Evolutionary conservation across 2,329 filamentous ascomycete genomes (phyloP).

Genomic region (Alternaria atra): DNA sequence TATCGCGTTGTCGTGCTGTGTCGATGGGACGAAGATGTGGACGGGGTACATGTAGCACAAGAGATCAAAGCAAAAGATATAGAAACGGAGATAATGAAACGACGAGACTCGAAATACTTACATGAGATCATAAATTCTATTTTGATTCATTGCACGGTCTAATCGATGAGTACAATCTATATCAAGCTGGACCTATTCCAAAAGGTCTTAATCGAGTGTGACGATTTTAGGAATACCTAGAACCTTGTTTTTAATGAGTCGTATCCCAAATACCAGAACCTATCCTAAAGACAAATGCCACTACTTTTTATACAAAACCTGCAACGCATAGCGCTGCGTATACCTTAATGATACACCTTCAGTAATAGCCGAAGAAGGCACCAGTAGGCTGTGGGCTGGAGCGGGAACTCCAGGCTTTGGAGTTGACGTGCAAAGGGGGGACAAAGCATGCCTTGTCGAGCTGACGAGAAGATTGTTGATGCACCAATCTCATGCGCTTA

Average conservation of each 20-base stretch:
- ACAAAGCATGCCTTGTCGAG: background rate
- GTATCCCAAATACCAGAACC: background rate
- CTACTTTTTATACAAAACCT: background rate
- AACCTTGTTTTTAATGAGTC: background rate
- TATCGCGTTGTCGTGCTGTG: background rate
- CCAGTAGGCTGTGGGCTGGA: background rate
- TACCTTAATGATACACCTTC: background rate
- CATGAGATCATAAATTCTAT: background rate
- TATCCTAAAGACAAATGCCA: background rate
- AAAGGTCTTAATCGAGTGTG: background rate
- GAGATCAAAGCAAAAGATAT: background rate
- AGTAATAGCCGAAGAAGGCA: background rate
- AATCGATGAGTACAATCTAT: background rate
- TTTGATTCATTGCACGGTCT: too few relatives aligned
- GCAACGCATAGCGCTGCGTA: background rate
- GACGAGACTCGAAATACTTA: background rate
- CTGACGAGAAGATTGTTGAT: background rate
- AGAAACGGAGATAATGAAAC: background rate
- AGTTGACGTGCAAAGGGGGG: too few relatives aligned
- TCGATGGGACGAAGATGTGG: background rate
- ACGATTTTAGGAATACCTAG: too few relatives aligned
- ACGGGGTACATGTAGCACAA: background rate
- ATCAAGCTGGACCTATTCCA: background rate
- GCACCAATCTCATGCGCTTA: constrained; percentile 4
- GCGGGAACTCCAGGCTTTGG: background rate